phyloP scores from a whole-genome alignment of 75 land plant genomes.

The Pinus tabuliformis region DNA sequence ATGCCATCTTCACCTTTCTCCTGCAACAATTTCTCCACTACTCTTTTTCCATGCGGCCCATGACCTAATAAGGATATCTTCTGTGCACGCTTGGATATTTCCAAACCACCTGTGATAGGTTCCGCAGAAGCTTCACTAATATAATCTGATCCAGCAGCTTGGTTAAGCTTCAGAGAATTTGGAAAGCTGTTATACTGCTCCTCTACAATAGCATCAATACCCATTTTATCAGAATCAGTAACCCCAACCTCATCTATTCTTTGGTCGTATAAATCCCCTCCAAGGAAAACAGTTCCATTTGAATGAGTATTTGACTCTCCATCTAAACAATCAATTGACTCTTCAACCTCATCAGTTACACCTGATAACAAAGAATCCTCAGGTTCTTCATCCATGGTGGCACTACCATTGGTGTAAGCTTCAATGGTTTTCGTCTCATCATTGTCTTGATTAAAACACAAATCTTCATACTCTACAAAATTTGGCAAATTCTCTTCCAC shows the following conservation, averaged over 20 bases:
- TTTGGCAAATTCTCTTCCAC: neutral
- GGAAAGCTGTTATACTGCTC: neutral
- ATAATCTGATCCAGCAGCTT: neutral
- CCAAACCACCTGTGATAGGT: neutral
- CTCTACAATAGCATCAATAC: neutral
- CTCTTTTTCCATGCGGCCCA: constrained; percentile 93
- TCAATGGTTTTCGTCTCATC: neutral
- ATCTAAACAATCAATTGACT: neutral
- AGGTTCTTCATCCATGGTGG: neutral
- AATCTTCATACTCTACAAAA: neutral
- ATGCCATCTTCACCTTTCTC: constrained; percentile 86
- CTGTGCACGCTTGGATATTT: constrained; percentile 2
- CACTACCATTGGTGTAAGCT: neutral
- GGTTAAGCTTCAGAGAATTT: constrained; percentile 1
- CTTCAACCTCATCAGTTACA: neutral
- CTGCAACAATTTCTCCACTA: constrained; percentile 68
- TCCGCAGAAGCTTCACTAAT: neutral
- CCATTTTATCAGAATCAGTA: neutral
- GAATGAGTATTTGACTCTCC: neutral
- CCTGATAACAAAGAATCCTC: neutral
- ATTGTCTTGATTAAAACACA: neutral
- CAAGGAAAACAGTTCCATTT: neutral
- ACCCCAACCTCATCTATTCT: neutral
- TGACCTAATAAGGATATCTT: constrained; percentile 93
- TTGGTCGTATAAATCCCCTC: neutral